Evolutionary conservation across 1,139 yeast species (phyloP).

Genomic region (Meyerozyma carpophila): DNA sequence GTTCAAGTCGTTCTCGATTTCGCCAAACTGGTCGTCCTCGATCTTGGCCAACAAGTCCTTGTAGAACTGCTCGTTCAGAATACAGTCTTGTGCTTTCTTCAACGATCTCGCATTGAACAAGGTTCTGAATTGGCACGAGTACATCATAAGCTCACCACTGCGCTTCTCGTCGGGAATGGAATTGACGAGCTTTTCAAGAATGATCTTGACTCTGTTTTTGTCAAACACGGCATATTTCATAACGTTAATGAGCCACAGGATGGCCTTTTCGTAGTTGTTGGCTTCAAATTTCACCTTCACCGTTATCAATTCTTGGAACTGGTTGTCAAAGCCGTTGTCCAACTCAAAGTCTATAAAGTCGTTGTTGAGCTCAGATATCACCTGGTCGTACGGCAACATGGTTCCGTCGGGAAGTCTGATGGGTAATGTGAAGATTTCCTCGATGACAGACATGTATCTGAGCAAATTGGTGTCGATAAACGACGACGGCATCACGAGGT

Average conservation of each 20-base stretch:
- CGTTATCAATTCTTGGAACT: slow-evolving; percentile 59
- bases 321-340: slow-evolving; percentile 54
- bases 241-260: slow-evolving; percentile 70
- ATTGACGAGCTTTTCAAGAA: slow-evolving; percentile 70
- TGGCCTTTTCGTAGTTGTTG: slow-evolving; percentile 59
- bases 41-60: slow-evolving; percentile 46
- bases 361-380: slow-evolving; percentile 62
- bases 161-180: slow-evolving; percentile 78
- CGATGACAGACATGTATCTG: slow-evolving; percentile 63
- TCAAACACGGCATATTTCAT: slow-evolving; percentile 68
- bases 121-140: slow-evolving; percentile 53
- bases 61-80: slow-evolving; percentile 57
- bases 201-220: slow-evolving; percentile 60
- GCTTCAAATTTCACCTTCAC: slow-evolving; percentile 59
- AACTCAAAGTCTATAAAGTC: slow-evolving; percentile 64
- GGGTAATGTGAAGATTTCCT: slow-evolving; percentile 66
- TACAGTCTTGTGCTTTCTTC: slow-evolving; percentile 60
- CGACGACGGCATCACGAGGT: slow-evolving; percentile 59
- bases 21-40: slow-evolving; percentile 44
- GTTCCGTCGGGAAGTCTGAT: slow-evolving; percentile 54
- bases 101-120: slow-evolving; percentile 56
- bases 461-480: slow-evolving; percentile 53
- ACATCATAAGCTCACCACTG: slow-evolving; percentile 67
- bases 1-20: slow-evolving; percentile 52
- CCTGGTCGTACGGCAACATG: slow-evolving; percentile 63